Evolutionary conservation across 139 green algal genomes (phyloP).

Genomic region (Tetraselmis chui): DNA sequence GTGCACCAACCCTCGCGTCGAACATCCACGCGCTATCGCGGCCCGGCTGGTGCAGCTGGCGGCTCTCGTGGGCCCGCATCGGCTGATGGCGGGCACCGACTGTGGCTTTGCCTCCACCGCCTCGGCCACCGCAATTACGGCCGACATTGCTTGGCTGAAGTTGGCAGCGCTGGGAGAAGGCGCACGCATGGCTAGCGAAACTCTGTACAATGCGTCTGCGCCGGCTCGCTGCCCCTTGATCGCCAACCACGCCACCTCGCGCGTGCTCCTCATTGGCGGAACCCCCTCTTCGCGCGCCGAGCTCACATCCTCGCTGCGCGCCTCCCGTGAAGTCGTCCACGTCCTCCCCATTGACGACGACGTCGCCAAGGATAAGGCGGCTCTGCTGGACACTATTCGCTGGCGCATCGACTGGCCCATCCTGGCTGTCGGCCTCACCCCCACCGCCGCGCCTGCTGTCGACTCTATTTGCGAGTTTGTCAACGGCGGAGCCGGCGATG

Average conservation of each 20-base stretch:
- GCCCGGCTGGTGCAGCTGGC: neutral
- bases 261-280: neutral
- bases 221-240: neutral
- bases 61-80: neutral
- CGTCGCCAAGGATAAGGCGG: too few relatives aligned
- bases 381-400: neutral
- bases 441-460: neutral
- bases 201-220: neutral
- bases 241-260: neutral
- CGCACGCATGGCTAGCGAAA: neutral
- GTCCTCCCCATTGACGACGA: neutral
- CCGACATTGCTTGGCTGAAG: neutral
- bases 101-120: slow-evolving; percentile 1
- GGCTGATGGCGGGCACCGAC: neutral
- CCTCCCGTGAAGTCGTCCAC: neutral
- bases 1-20: neutral
- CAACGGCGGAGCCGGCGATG: neutral
- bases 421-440: neutral
- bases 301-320: neutral
- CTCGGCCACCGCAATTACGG: neutral
- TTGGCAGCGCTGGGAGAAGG: neutral
- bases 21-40: neutral
- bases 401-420: slow-evolving; percentile 2
- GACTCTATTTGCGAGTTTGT: neutral
- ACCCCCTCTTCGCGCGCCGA: neutral